A percentile compares a stretch with the other conserved stretches of the same genome.
These are phyloP conservation scores for Komagataella kurtzmanii DNA, from an alignment of 805 yeast species.

Conservation along the genomic window DNA sequence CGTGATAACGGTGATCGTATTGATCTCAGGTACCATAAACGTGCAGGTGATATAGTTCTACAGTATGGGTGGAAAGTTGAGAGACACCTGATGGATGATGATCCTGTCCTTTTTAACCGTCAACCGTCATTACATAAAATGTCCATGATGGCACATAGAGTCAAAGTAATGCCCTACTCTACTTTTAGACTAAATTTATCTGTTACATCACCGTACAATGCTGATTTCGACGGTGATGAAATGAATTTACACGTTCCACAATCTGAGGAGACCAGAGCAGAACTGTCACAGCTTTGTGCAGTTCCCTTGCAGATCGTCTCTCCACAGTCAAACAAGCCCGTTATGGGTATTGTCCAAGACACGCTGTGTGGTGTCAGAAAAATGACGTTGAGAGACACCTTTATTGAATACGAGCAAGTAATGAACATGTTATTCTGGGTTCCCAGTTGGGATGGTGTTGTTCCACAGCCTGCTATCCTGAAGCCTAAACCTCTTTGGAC, in stretches of 20 bases:
- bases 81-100: constrained; percentile 94
- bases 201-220: constrained; percentile 98
- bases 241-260: constrained; percentile 99
- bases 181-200: constrained; percentile 94
- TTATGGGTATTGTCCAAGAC: constrained; percentile 99
- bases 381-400: constrained; percentile 82
- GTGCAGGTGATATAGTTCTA: constrained; percentile 95
- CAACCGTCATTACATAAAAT: constrained; percentile 98
- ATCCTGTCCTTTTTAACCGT: constrained; percentile 96
- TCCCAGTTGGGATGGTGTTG: constrained; percentile 97
- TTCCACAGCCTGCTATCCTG: constrained; percentile 87
- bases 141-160: constrained; percentile 99
- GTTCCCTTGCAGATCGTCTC: constrained; percentile 97
- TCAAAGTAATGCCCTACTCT: constrained; percentile 96
- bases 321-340: constrained; percentile 97
- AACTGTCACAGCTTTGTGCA: constrained; percentile 86
- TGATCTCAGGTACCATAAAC: constrained; percentile 89
- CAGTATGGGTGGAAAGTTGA: constrained; percentile 99
- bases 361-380: constrained; percentile 95
- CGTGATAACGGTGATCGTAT: constrained; percentile 99
- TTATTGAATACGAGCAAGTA: constrained; percentile 84
- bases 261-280: constrained; percentile 95
- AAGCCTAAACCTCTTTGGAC: constrained; percentile 97
- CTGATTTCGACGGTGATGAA: constrained; percentile 99
- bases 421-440: constrained; percentile 97